Conservation (phyloP, 2,329 filamentous ascomycete species). For the Epichloe baconii region DNA sequence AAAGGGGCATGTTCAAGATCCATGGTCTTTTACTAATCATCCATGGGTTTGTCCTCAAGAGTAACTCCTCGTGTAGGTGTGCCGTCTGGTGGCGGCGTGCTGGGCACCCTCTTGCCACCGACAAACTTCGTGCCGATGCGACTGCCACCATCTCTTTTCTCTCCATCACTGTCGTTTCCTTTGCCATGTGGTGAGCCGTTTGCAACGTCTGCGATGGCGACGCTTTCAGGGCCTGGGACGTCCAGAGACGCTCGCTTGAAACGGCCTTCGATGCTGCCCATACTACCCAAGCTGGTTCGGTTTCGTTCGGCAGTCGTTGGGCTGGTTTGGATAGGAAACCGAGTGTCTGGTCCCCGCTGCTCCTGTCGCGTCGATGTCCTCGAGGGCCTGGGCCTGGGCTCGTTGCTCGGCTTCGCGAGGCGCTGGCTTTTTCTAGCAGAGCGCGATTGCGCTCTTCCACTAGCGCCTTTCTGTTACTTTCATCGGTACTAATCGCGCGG, state of each 20-base stretch:
- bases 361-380: constrained; percentile 68
- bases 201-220: constrained; percentile 25
- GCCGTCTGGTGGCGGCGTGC: constrained; percentile 18
- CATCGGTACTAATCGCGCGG: constrained; percentile 84
- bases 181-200: constrained; percentile 27
- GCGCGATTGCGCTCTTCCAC: constrained; percentile 89
- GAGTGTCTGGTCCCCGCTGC: constrained; percentile 60
- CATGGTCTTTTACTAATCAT: constrained; percentile 24
- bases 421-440: constrained; percentile 53
- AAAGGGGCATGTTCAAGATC: not conserved
- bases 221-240: constrained; percentile 51
- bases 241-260: constrained; percentile 61
- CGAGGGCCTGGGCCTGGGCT: constrained; percentile 54
- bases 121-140: constrained; percentile 31
- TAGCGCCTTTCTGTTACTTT: constrained; percentile 84
- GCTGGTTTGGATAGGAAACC: constrained; percentile 71
- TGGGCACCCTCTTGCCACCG: constrained; percentile 32
- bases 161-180: constrained; percentile 17
- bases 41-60: constrained; percentile 40
- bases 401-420: constrained; percentile 56
- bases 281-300: constrained; percentile 35
- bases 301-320: constrained; percentile 42
- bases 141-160: constrained; percentile 53
- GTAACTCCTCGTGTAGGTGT: constrained; percentile 30
- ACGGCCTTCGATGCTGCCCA: constrained; percentile 26